Base-by-base conservation (phyloP, 345 rosid species). In the Citrus cavaleriei region DNA sequence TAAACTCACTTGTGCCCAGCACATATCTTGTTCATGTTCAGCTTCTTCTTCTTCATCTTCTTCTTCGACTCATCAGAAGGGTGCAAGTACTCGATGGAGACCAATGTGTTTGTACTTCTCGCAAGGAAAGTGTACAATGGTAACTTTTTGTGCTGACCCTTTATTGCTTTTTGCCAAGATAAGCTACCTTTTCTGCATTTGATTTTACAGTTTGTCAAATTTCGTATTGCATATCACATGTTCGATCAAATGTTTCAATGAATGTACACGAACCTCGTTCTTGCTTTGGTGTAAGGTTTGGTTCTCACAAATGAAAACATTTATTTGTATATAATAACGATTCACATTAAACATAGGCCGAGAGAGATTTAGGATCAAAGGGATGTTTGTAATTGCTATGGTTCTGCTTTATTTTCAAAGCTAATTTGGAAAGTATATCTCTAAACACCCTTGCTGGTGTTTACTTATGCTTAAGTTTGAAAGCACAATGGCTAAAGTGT, bases 51-150 rank as follows among this genome's bases (percentile, higher is more conserved):
- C 87, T 10, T 70, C 81, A 66, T 61, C 78, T 10, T 25, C 77
- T 73, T 30, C 78, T 51, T 55, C 42, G n/a, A 28, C 65, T 10
- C 24, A 0, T n/a, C 63, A 59, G 9, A 37, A 25, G 64, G 76
- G 8, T 55, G 40, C 68, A 42, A 75, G 10, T 67, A 8, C 63
- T 54, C 86, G 89, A 32, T 91, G 97, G 97, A 87, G 84, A 80
- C 97, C 95, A 27, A 87, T 88, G 93, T 95, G 99, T 74, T 80
- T 95, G 93, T 92, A 95, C 83, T 78, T 84, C 86, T 85, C 97
- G 10, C 99, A 95, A 65, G 98, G 92, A 54, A 93, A 85, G 79
- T 93, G 98, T 81, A 88, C 90, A 73, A 90, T 72, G 97, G 96
- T 95, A 68, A 9, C 21, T 27, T 72, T 42, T n/a, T 1, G 59